Evolutionary conservation across 305 asterid species (phyloP).

Genomic region (Rubia tinctorum): DNA sequence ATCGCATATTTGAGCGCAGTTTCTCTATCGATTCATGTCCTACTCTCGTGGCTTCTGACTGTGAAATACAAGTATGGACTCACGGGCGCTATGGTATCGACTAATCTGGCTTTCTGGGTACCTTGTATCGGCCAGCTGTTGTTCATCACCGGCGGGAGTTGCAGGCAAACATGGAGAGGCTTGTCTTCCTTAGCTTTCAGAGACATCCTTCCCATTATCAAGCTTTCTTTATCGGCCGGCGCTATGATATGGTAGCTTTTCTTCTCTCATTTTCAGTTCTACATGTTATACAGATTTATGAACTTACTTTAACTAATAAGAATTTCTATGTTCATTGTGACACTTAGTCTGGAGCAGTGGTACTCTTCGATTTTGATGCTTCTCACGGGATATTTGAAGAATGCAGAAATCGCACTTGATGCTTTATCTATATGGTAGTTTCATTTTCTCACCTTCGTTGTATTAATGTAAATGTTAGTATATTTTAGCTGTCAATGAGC

Average conservation of each 20-base stretch:
- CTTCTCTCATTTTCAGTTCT: background rate
- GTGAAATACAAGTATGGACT: slow-evolving; percentile 45
- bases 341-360: slow-evolving; percentile 57
- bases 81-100: slow-evolving; percentile 56
- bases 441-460: background rate
- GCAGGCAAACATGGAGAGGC: slow-evolving; percentile 69
- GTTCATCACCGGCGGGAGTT: slow-evolving; percentile 48
- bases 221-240: slow-evolving; percentile 66
- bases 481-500: too few relatives aligned
- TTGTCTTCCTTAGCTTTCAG: slow-evolving; percentile 45
- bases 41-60: slow-evolving; percentile 62
- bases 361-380: slow-evolving; percentile 52
- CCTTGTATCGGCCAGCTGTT: slow-evolving; percentile 59
- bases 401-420: slow-evolving; percentile 53
- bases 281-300: too few relatives aligned
- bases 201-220: slow-evolving; percentile 57
- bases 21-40: slow-evolving; percentile 41
- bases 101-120: slow-evolving; percentile 56
- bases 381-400: slow-evolving; percentile 51
- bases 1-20: slow-evolving; percentile 56
- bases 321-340: background rate
- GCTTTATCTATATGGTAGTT: slow-evolving; percentile 66
- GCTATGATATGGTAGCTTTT: slow-evolving; percentile 51
- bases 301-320: too few relatives aligned
- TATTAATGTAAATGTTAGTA: background rate